Percentiles rank a stretch among this genome's conserved stretches.
Conservation (phyloP, 768 basidiomycete species). For the Antrodiella citrinella region DNA sequence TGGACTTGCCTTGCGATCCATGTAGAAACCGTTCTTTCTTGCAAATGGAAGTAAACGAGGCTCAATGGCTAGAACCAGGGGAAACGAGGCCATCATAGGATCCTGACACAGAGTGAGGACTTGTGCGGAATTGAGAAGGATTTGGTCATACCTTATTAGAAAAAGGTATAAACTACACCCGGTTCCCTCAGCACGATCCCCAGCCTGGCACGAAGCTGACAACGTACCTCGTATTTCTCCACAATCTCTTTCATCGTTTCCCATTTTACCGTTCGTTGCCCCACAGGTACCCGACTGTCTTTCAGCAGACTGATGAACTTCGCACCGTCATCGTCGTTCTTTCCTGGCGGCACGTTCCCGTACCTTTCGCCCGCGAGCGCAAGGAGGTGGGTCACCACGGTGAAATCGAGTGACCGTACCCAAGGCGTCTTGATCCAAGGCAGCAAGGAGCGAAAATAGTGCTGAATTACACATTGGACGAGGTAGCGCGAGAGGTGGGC, state of each 20-base stretch:
- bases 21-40: slow-evolving; percentile 62
- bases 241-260: slow-evolving; percentile 59
- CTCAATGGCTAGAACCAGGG: slow-evolving; percentile 69
- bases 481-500: slow-evolving; percentile 76
- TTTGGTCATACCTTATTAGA: slow-evolving; percentile 46
- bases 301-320: slow-evolving; percentile 59
- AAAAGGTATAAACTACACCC: slow-evolving; percentile 67
- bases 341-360: slow-evolving; percentile 59
- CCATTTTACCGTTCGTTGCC: slow-evolving; percentile 51
- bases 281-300: slow-evolving; percentile 57
- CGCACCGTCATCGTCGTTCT: slow-evolving; percentile 70
- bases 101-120: slow-evolving; percentile 36
- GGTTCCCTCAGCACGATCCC: not conserved
- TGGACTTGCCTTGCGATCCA: slow-evolving; percentile 62
- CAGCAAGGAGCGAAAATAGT: slow-evolving; percentile 64
- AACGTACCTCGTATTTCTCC: slow-evolving; percentile 58
- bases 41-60: slow-evolving; percentile 68
- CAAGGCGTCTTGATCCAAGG: slow-evolving; percentile 72
- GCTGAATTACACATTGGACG: slow-evolving; percentile 69
- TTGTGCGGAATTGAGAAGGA: not conserved
- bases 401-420: slow-evolving; percentile 57
- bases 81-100: slow-evolving; percentile 70
- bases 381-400: slow-evolving; percentile 59
- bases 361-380: slow-evolving; percentile 48
- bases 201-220: slow-evolving; percentile 7